Evolutionary conservation across 2,329 filamentous ascomycete genomes (phyloP).

Genomic region (Aspergillus alliaceus): DNA sequence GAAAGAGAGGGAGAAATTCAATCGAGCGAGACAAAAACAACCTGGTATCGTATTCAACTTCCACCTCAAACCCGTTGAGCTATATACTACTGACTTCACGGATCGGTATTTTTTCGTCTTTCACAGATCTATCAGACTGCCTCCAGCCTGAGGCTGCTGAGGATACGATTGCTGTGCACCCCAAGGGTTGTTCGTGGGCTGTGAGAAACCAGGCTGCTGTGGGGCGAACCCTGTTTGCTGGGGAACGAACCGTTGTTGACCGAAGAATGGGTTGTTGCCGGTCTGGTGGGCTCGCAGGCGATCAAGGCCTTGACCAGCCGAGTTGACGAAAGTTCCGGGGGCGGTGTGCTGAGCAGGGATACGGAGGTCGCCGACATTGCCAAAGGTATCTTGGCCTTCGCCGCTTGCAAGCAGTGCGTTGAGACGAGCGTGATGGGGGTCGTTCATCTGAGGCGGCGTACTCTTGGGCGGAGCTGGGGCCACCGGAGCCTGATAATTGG

Average conservation of each 20-base stretch:
- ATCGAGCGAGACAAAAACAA: not conserved
- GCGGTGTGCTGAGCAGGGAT: constrained; percentile 96
- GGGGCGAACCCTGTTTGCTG: constrained; percentile 48
- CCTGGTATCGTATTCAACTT: constrained; percentile 16
- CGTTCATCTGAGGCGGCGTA: constrained; percentile 35
- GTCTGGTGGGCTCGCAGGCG: constrained; percentile 67
- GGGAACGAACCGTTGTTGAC: constrained; percentile 55
- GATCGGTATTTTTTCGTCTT: not conserved
- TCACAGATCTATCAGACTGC: constrained; percentile 64
- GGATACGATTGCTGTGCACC: constrained; percentile 49
- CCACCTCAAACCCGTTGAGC: not conserved
- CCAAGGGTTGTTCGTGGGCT: constrained; percentile 56
- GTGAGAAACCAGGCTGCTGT: constrained; percentile 46
- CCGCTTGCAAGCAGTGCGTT: constrained; percentile 83
- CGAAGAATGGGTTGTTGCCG: constrained; percentile 87
- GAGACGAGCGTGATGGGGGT: constrained; percentile 69
- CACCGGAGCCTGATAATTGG: constrained; percentile 46
- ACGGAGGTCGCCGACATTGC: constrained; percentile 92
- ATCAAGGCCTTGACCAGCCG: constrained; percentile 77
- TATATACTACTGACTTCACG: not conserved
- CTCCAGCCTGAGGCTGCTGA: constrained; percentile 47
- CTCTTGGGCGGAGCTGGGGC: constrained; percentile 34
- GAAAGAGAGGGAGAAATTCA: not conserved
- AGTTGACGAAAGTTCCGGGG: constrained; percentile 95
- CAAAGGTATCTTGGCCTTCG: constrained; percentile 95